A percentile compares a stretch with the other conserved stretches of the same genome.
These are phyloP conservation scores for Sugiyamaella lignohabitans DNA, from an alignment of 805 yeast genomes.

Conservation along the genomic window DNA sequence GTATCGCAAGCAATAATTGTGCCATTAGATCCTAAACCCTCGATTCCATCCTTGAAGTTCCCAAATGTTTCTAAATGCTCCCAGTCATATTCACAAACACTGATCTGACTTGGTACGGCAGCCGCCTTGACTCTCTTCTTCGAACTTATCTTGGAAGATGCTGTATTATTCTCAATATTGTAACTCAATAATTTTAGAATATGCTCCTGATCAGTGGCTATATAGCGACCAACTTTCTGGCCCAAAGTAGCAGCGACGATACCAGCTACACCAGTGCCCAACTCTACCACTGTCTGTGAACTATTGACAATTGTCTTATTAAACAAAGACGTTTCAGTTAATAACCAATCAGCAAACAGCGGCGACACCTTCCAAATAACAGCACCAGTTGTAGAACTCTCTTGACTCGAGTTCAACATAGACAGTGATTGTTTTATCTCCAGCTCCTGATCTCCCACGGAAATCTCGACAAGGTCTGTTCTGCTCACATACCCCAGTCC, in stretches of 20 bases:
- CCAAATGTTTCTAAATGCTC: conserved; percentile 40
- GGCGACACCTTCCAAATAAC: conserved; percentile 54
- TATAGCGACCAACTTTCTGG: conserved; percentile 33
- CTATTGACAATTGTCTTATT: conserved; percentile 5
- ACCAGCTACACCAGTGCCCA: conserved; percentile 60
- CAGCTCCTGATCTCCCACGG: conserved; percentile 19
- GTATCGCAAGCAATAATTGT: conserved; percentile 57
- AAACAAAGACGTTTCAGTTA: conserved; percentile 17
- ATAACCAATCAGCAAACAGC: conserved; percentile 48
- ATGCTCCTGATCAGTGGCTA: conserved; percentile 56
- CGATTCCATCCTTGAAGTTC: conserved; percentile 19
- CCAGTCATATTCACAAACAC: conserved; percentile 57
- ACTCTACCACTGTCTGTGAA: conserved; percentile 40
- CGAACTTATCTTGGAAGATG: background rate
- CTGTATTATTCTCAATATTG: conserved; percentile 40
- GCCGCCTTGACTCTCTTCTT: conserved; percentile 9
- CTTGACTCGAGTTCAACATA: conserved; percentile 14
- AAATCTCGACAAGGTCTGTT: conserved; percentile 16
- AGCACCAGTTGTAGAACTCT: conserved; percentile 49
- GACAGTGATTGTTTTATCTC: conserved; percentile 17
- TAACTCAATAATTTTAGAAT: conserved; percentile 43
- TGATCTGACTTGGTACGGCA: conserved; percentile 20
- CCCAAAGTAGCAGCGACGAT: conserved; percentile 40
- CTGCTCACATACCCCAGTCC: conserved; percentile 27
- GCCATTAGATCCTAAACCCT: conserved; percentile 27